Conservation (phyloP, 495 filamentous ascomycete genomes). For the Arthonia radiata region DNA sequence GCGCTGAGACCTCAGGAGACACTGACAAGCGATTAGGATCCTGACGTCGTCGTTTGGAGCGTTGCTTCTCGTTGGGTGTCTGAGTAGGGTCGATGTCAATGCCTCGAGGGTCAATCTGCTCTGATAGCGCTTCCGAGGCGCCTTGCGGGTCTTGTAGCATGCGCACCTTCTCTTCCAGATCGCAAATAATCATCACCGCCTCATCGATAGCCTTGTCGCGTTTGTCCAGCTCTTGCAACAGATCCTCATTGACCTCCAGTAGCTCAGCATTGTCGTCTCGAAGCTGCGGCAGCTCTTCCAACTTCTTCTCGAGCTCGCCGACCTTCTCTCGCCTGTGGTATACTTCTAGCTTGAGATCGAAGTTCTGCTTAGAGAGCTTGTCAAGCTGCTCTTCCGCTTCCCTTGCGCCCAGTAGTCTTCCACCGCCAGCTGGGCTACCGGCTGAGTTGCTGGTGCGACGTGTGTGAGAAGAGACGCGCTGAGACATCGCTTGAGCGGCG, state of each 20-base stretch:
- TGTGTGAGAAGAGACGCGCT: too few species aligned
- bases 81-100: too few species aligned
- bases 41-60: too few species aligned
- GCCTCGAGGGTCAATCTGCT: too few species aligned
- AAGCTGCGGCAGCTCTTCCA: slow-evolving; percentile 31
- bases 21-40: too few species aligned
- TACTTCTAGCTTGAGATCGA: slow-evolving; percentile 69
- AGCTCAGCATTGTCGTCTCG: slow-evolving; percentile 24
- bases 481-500: too few species aligned
- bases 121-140: too few species aligned
- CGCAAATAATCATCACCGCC: slow-evolving; percentile 56
- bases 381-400: slow-evolving; percentile 12
- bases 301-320: slow-evolving; percentile 3
- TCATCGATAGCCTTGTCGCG: slow-evolving; percentile 58
- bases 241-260: slow-evolving; percentile 33
- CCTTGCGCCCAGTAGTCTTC: slow-evolving; percentile 1
- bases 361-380: slow-evolving; percentile 65
- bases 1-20: too few species aligned
- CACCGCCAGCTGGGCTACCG: too few species aligned
- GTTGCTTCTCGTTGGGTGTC: too few species aligned
- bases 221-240: slow-evolving; percentile 45
- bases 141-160: too few species aligned
- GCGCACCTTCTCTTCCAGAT: slow-evolving; percentile 42
- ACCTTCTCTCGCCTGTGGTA: slow-evolving; percentile 40
- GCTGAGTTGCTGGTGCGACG: too few species aligned